Percentiles rank a stretch among this genome's conserved stretches.
Conservation (phyloP, 495 filamentous ascomycete genomes). For the Podospora tetraspora region DNA sequence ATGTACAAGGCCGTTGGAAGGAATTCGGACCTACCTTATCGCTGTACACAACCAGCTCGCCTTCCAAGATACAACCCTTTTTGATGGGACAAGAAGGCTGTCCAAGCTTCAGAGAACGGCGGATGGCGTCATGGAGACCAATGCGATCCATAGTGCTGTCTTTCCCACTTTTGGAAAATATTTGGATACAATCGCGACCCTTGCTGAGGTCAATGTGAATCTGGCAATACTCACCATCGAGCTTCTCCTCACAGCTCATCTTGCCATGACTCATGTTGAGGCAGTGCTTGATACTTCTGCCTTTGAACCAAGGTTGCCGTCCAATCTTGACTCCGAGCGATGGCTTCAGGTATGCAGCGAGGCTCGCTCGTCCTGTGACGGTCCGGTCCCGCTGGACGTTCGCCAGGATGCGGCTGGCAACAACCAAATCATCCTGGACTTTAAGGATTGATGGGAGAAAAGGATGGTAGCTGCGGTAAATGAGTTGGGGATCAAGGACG, state of each 20-base stretch:
- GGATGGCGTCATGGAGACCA: conserved; percentile 51
- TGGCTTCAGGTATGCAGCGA: conserved; percentile 49
- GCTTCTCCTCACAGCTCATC: conserved; percentile 75
- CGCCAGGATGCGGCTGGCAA: conserved; percentile 30
- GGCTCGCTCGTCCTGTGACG: conserved; percentile 20
- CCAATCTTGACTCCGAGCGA: conserved; percentile 68
- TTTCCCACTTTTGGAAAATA: conserved; percentile 89
- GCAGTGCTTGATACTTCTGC: conserved; percentile 70
- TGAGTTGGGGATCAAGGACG: conserved; percentile 38
- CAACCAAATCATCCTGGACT: conserved; percentile 53
- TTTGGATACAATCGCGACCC: conserved; percentile 52
- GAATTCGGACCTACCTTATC: conserved; percentile 41
- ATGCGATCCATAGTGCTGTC: conserved; percentile 70
- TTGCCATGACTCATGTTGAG: conserved; percentile 52
- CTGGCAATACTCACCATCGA: conserved; percentile 86
- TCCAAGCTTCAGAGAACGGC: conserved; percentile 54
- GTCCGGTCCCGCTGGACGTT: conserved; percentile 14
- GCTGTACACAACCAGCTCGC: conserved; percentile 74
- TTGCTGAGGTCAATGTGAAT: conserved; percentile 71
- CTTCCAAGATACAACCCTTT: conserved; percentile 68
- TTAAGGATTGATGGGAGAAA: conserved; percentile 58
- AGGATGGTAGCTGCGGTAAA: conserved; percentile 50
- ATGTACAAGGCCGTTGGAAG: not conserved
- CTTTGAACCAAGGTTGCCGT: conserved; percentile 66
- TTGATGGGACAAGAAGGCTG: conserved; percentile 51